phyloP scores from a whole-genome alignment of 1,139 yeast species.

The Pichia sp. region DNA sequence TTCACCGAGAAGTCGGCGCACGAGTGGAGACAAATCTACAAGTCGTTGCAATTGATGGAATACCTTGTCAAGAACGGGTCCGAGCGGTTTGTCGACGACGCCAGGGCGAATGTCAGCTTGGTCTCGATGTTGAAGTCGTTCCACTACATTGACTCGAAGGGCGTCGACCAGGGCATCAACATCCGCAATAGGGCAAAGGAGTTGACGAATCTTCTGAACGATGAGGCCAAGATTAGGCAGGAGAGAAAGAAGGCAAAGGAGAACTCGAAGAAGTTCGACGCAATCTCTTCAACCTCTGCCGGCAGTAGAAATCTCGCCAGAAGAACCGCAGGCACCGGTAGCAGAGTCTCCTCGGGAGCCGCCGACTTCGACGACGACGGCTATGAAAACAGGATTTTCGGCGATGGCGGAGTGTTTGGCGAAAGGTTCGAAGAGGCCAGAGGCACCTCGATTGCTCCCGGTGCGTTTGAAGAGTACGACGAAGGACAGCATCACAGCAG shows the following conservation, averaged over 20 bases:
- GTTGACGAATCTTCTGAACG: constrained; percentile 64
- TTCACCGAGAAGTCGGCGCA: constrained; percentile 65
- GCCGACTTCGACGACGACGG: constrained; percentile 40
- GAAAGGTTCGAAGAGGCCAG: constrained; percentile 54
- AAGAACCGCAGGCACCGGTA: constrained; percentile 30
- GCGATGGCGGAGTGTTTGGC: constrained; percentile 79
- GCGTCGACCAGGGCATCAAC: constrained; percentile 94
- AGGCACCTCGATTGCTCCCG: constrained; percentile 29
- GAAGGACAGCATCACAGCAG: constrained; percentile 22
- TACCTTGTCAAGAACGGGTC: constrained; percentile 88
- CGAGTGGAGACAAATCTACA: constrained; percentile 98
- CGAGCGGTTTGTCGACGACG: constrained; percentile 92
- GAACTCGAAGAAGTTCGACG: constrained; percentile 64
- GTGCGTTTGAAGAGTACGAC: constrained; percentile 71
- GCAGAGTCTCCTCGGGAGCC: constrained; percentile 44
- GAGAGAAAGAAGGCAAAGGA: constrained; percentile 89
- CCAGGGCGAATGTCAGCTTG: constrained; percentile 75
- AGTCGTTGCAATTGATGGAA: constrained; percentile 85
- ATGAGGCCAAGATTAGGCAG: constrained; percentile 68
- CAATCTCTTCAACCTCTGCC: constrained; percentile 19
- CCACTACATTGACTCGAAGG: constrained; percentile 91
- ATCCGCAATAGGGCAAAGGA: constrained; percentile 88
- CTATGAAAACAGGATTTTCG: constrained; percentile 55
- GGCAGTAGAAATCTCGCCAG: constrained; percentile 51
- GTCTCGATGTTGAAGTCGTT: constrained; percentile 88